phyloP scores from a whole-genome alignment of 2,329 filamentous ascomycete species.

The Xylaria sp. region DNA sequence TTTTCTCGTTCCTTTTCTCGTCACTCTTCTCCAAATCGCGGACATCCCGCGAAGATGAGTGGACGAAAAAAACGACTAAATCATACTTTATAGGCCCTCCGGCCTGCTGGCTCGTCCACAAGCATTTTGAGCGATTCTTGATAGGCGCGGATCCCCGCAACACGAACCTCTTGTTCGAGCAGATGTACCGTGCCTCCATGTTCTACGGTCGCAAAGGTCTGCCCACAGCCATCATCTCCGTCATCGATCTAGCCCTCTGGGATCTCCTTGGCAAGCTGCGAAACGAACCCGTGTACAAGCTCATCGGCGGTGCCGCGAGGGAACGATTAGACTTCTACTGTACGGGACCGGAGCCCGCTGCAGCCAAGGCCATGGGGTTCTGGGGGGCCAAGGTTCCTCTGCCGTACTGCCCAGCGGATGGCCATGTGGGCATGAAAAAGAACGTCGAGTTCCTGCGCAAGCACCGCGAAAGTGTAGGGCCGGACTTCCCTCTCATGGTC shows the following conservation, averaged over 20 bases:
- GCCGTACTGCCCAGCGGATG: slow-evolving; percentile 90
- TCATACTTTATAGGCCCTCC: slow-evolving; percentile 72
- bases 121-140: slow-evolving; percentile 93
- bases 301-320: slow-evolving; percentile 91
- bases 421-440: slow-evolving; percentile 82
- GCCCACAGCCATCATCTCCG: slow-evolving; percentile 89
- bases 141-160: slow-evolving; percentile 89
- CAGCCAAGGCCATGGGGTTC: slow-evolving; percentile 88
- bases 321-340: slow-evolving; percentile 92
- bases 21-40: background rate
- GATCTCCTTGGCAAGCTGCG: slow-evolving; percentile 91
- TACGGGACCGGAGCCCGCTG: slow-evolving; percentile 85
- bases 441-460: slow-evolving; percentile 90
- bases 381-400: slow-evolving; percentile 90
- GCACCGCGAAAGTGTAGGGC: slow-evolving; percentile 85
- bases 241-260: slow-evolving; percentile 93
- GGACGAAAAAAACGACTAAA: slow-evolving; percentile 11
- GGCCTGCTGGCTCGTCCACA: slow-evolving; percentile 91
- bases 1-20: background rate
- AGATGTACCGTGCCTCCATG: slow-evolving; percentile 96
- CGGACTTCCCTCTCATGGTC: slow-evolving; percentile 92
- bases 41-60: background rate
- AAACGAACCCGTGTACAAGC: slow-evolving; percentile 92
- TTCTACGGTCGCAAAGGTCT: slow-evolving; percentile 96
- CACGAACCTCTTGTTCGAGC: slow-evolving; percentile 91